These are phyloP conservation scores for Pythium dissimile DNA, from an alignment of 352 stramenopile species.

Conservation along the genomic window DNA sequence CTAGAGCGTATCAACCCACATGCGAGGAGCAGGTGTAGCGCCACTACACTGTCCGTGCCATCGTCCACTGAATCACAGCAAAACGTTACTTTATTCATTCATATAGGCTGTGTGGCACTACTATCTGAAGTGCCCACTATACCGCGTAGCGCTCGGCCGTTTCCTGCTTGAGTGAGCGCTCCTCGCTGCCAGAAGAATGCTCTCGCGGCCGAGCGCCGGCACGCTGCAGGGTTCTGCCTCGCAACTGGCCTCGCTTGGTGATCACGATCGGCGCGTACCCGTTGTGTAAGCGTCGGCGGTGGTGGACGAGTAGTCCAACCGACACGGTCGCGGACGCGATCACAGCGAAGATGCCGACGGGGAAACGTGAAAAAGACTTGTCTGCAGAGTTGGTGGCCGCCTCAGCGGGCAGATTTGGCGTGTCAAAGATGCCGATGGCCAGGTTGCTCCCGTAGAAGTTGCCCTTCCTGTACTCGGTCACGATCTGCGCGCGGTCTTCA, in stretches of 20 bases:
- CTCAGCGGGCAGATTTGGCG: slow-evolving; percentile 31
- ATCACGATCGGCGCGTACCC: slow-evolving; percentile 52
- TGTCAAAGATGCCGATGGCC: slow-evolving; percentile 60
- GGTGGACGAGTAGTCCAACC: slow-evolving; percentile 50
- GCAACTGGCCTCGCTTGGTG: slow-evolving; percentile 38
- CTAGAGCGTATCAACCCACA: no score
- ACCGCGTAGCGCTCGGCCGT: slow-evolving; percentile 66
- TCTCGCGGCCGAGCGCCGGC: slow-evolving; percentile 2
- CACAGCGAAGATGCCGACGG: slow-evolving; percentile 37
- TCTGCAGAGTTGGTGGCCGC: slow-evolving; percentile 24
- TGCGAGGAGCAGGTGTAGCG: no score
- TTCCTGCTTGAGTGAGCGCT: slow-evolving; percentile 50
- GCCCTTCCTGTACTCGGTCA: slow-evolving; percentile 49
- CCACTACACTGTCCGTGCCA: no score
- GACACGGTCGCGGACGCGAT: slow-evolving; percentile 38
- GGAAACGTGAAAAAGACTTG: slow-evolving; percentile 29
- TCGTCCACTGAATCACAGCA: background rate
- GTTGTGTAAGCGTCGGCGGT: slow-evolving; percentile 53
- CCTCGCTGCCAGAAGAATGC: slow-evolving; percentile 23
- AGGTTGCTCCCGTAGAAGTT: slow-evolving; percentile 63
- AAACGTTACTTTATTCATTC: slow-evolving; percentile 16
- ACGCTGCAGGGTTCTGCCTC: slow-evolving; percentile 24
- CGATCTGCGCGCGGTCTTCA: slow-evolving; percentile 48
- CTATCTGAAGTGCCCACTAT: slow-evolving; percentile 19
- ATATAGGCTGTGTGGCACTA: background rate